phyloP scores from a whole-genome alignment of 176 grass and related monocot genomes.

The Zea luxurians region DNA sequence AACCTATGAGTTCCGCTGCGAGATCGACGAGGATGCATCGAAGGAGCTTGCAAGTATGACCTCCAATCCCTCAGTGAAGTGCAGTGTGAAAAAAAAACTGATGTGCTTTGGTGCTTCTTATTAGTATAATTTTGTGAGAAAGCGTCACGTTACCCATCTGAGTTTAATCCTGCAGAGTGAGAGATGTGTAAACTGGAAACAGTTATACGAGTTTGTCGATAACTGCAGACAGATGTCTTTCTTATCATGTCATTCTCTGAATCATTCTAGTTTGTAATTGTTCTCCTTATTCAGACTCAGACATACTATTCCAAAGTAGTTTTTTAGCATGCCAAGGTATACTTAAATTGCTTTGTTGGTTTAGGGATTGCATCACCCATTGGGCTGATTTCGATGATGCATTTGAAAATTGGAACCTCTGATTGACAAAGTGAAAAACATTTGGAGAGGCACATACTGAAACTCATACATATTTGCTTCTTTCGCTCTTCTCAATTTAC shows the following conservation, averaged over 20 bases:
- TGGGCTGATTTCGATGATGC: background rate
- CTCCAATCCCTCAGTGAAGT: background rate
- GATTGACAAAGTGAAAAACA: conserved; percentile 4
- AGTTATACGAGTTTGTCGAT: background rate
- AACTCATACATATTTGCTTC: conserved; percentile 13
- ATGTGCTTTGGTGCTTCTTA: background rate
- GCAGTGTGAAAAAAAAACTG: background rate
- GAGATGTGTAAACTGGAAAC: background rate
- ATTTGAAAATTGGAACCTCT: conserved; percentile 6
- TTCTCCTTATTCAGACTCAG: background rate
- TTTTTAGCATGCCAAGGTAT: background rate
- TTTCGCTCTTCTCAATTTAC: conserved; percentile 27
- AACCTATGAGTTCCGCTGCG: conserved; percentile 63
- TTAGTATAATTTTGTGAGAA: background rate
- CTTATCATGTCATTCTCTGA: background rate
- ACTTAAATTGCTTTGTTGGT: background rate
- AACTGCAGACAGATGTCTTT: background rate
- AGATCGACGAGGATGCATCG: conserved; percentile 59
- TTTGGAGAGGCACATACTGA: conserved; percentile 8
- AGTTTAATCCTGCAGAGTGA: conserved; percentile 3
- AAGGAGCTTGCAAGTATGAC: conserved; percentile 67
- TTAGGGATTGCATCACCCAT: background rate
- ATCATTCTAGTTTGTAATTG: background rate
- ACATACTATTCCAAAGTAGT: background rate
- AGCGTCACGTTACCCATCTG: background rate